A percentile compares a stretch with the other conserved stretches of the same genome.
Conservation (phyloP, 1,284 basidiomycete genomes). For the Pseudozyma pruni region DNA sequence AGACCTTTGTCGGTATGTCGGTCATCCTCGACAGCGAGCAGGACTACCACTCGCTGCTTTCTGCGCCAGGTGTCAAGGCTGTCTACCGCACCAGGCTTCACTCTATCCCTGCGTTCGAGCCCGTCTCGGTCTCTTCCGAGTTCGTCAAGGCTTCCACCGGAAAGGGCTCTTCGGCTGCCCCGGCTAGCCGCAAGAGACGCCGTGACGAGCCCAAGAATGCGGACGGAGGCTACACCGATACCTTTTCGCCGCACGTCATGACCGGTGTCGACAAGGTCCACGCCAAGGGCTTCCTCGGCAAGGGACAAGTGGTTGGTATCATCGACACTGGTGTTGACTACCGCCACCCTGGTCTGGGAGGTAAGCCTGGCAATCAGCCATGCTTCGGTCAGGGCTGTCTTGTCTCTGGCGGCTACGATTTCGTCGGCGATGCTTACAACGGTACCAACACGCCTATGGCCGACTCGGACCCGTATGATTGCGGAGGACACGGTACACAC, state of each 20-base stretch:
- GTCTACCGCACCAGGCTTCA: conserved; percentile 44
- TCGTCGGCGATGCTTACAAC: conserved; percentile 67
- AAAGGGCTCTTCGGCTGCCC: conserved; percentile 15
- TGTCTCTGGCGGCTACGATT: conserved; percentile 48
- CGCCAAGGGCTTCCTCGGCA: conserved; percentile 71
- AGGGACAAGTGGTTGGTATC: conserved; percentile 73
- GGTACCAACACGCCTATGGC: conserved; percentile 66
- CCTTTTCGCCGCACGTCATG: conserved; percentile 56
- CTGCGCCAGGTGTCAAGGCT: conserved; percentile 44
- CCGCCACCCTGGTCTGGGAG: conserved; percentile 75
- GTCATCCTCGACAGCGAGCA: conserved; percentile 49
- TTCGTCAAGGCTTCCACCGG: conserved; percentile 49
- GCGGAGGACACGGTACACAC: conserved; percentile 71
- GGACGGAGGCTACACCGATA: conserved; percentile 40
- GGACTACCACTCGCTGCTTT: conserved; percentile 40
- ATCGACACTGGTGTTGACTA: conserved; percentile 73
- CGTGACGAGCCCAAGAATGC: conserved; percentile 37
- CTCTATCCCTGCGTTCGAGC: conserved; percentile 45
- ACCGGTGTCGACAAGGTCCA: conserved; percentile 72
- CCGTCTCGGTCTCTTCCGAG: conserved; percentile 28
- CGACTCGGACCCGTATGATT: conserved; percentile 69
- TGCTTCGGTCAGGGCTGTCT: conserved; percentile 55
- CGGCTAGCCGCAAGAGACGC: conserved; percentile 23
- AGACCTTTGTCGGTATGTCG: conserved; percentile 49
- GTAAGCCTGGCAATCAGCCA: conserved; percentile 48